These are phyloP conservation scores for Diaporthe sp. DNA, from an alignment of 2,329 filamentous ascomycete species.

Conservation along the genomic window DNA sequence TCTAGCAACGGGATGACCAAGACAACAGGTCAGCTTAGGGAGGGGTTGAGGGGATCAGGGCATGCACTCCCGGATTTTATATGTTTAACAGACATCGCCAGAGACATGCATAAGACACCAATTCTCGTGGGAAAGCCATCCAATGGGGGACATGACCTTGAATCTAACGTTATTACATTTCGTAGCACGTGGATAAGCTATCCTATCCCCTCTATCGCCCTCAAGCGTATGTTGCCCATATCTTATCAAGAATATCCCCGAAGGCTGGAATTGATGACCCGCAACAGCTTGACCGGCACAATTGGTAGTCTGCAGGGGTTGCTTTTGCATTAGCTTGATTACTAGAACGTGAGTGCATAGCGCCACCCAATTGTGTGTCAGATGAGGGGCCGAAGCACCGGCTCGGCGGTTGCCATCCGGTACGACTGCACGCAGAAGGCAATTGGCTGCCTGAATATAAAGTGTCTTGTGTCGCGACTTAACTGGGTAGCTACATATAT, in stretches of 20 bases:
- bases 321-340: constrained; percentile 11
- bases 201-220: neutral
- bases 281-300: neutral
- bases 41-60: neutral
- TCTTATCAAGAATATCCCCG: neutral
- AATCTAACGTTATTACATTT: constrained; percentile 21
- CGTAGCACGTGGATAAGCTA: constrained; percentile 4
- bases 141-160: neutral
- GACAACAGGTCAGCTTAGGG: neutral
- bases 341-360: neutral
- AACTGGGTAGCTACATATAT: neutral
- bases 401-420: neutral
- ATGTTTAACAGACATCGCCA: neutral
- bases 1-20: neutral
- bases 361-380: neutral
- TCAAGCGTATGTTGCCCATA: neutral
- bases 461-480: neutral
- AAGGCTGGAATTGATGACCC: neutral
- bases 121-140: too few species aligned
- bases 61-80: neutral
- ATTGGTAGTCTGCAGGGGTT: constrained; percentile 14
- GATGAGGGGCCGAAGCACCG: neutral
- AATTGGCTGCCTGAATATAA: neutral
- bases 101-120: neutral
- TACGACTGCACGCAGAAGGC: neutral